phyloP scores from a whole-genome alignment of 495 filamentous ascomycete species.

The Thozetella sp. region DNA sequence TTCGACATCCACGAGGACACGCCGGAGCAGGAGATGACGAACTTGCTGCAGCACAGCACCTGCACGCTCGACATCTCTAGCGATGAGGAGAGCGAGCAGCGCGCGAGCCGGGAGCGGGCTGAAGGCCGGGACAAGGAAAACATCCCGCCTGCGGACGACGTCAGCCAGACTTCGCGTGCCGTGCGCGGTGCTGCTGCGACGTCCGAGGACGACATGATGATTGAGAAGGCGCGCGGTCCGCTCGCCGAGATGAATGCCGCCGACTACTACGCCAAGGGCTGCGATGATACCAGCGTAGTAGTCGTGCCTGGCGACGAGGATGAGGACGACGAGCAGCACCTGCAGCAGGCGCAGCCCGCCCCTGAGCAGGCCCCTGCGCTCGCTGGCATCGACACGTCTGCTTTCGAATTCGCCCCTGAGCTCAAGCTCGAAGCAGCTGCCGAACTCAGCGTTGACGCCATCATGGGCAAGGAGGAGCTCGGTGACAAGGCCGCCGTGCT shows the following conservation, averaged over 20 bases:
- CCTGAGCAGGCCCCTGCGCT: slow-evolving; percentile 7
- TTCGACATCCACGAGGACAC: slow-evolving; percentile 97
- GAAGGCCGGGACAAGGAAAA: slow-evolving; percentile 86
- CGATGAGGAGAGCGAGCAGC: slow-evolving; percentile 60
- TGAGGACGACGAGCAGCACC: slow-evolving; percentile 10
- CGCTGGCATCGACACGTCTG: background rate
- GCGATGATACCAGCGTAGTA: slow-evolving; percentile 61
- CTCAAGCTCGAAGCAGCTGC: slow-evolving; percentile 25
- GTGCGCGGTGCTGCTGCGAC: slow-evolving; percentile 11
- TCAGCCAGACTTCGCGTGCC: slow-evolving; percentile 48
- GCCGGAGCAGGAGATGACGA: slow-evolving; percentile 83
- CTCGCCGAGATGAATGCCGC: slow-evolving; percentile 69
- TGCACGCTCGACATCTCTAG: slow-evolving; percentile 82
- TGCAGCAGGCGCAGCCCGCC: slow-evolving; percentile 23
- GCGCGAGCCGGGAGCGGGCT: slow-evolving; percentile 52
- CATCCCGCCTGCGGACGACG: slow-evolving; percentile 69
- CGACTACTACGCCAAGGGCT: slow-evolving; percentile 74
- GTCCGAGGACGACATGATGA: slow-evolving; percentile 38
- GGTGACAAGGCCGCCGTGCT: slow-evolving; percentile 43
- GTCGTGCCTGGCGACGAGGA: slow-evolving; percentile 62
- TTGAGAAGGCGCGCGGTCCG: slow-evolving; percentile 62
- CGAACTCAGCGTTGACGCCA: slow-evolving; percentile 36
- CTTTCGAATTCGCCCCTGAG: slow-evolving; percentile 31
- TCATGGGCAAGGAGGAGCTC: slow-evolving; percentile 45
- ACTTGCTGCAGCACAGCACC: slow-evolving; percentile 88